Evolutionary conservation across 805 yeast species (phyloP).

Genomic region (Sugiyamaella qingdaonensis): DNA sequence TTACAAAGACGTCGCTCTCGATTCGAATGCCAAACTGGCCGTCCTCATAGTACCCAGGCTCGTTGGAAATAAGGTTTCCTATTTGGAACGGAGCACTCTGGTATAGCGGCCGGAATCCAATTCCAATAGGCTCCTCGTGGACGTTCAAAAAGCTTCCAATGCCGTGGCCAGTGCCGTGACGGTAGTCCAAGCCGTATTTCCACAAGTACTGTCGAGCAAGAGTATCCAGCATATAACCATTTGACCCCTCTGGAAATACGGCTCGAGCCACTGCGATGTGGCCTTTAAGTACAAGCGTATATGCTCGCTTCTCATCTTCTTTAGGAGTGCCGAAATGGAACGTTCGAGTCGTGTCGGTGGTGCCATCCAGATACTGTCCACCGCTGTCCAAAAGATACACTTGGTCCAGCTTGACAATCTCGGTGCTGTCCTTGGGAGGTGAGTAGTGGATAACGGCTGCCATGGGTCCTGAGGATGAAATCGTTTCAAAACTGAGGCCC

Average conservation of each 20-base stretch:
- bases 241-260: slow-evolving; percentile 69
- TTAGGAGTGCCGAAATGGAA: slow-evolving; percentile 61
- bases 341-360: slow-evolving; percentile 94
- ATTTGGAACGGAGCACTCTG: slow-evolving; percentile 47
- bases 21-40: slow-evolving; percentile 88
- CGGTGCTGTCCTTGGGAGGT: slow-evolving; percentile 52
- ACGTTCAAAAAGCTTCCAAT: slow-evolving; percentile 89
- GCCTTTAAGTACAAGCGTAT: slow-evolving; percentile 86
- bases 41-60: slow-evolving; percentile 91
- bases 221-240: slow-evolving; percentile 73
- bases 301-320: slow-evolving; percentile 56
- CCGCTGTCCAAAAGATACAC: slow-evolving; percentile 86
- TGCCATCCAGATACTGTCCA: slow-evolving; percentile 87
- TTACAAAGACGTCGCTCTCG: slow-evolving; percentile 73
- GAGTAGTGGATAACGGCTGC: slow-evolving; percentile 75
- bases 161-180: slow-evolving; percentile 98
- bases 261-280: slow-evolving; percentile 81
- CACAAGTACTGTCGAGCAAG: slow-evolving; percentile 81
- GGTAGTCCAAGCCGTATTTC: slow-evolving; percentile 77
- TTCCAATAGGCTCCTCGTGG: slow-evolving; percentile 91
- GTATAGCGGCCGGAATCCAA: slow-evolving; percentile 51
- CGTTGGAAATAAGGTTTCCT: slow-evolving; percentile 83
- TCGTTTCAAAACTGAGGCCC: slow-evolving; percentile 70
- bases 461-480: slow-evolving; percentile 70
- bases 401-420: slow-evolving; percentile 59